Conservation (phyloP, 2,329 filamentous ascomycete genomes). For the Ascochyta clinopodiicola region DNA sequence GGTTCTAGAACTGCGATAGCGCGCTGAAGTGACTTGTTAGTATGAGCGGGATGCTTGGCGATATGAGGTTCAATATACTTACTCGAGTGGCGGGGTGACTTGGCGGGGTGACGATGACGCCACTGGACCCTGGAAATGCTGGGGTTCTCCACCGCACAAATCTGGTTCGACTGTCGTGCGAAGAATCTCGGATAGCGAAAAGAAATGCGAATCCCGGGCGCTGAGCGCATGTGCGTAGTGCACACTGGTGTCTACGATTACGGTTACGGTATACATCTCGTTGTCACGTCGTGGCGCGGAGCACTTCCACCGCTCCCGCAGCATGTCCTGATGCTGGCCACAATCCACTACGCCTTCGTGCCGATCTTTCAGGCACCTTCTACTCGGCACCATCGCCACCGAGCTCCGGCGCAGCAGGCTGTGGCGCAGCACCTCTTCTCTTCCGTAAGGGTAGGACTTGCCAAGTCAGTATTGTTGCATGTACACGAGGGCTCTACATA, state of each 20-base stretch:
- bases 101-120: constrained; percentile 23
- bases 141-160: background rate
- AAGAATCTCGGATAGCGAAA: background rate
- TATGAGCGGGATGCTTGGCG: constrained; percentile 22
- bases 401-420: background rate
- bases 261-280: background rate
- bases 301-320: background rate
- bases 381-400: too few species aligned
- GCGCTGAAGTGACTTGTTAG: background rate
- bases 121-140: constrained; percentile 10
- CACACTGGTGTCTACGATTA: background rate
- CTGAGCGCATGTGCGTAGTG: background rate
- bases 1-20: constrained; percentile 20
- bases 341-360: too few species aligned
- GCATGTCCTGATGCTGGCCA: too few species aligned
- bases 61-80: constrained; percentile 8
- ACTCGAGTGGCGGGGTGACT: constrained; percentile 15
- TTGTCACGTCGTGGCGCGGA: background rate
- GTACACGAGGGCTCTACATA: background rate
- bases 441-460: background rate
- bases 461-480: background rate
- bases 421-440: background rate
- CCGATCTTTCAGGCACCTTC: too few species aligned
- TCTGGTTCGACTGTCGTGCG: background rate
- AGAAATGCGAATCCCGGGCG: background rate